Conservation (phyloP, 805 yeast genomes). For the Scheffersomyces ergatensis region DNA sequence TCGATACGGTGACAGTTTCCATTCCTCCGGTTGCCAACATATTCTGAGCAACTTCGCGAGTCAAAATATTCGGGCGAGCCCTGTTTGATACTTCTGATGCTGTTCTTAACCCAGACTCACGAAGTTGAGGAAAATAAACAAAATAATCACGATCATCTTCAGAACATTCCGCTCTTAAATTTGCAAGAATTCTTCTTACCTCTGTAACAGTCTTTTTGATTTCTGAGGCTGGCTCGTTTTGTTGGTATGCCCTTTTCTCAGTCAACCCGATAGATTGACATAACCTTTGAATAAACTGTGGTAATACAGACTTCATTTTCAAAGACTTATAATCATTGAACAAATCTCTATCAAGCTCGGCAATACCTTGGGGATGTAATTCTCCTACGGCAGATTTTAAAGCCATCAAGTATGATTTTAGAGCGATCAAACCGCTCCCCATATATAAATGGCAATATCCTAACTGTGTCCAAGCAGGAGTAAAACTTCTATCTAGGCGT, state of each 20-base stretch:
- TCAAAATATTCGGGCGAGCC: conserved; percentile 32
- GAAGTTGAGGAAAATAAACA: conserved; percentile 22
- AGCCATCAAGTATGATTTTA: conserved; percentile 32
- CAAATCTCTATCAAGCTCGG: conserved; percentile 10
- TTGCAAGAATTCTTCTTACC: conserved; percentile 24
- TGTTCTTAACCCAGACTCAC: conserved; percentile 20
- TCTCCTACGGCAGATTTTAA: conserved; percentile 28
- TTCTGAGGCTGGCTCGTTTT: conserved; percentile 21
- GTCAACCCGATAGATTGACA: conserved; percentile 31
- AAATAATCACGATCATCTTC: conserved; percentile 25
- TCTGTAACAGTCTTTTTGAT: conserved; percentile 20
- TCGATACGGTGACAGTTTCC: conserved; percentile 15
- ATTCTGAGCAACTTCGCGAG: conserved; percentile 36
- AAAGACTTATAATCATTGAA: conserved; percentile 17
- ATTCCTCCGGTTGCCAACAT: conserved; percentile 25
- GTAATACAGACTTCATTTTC: conserved; percentile 24
- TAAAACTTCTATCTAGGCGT: conserved; percentile 25
- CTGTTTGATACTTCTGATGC: conserved; percentile 29
- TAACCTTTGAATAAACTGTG: conserved; percentile 37
- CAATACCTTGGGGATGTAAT: conserved; percentile 22
- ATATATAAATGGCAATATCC: conserved; percentile 42
- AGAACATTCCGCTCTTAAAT: conserved; percentile 17
- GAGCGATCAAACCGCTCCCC: conserved; percentile 32
- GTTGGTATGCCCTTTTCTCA: conserved; percentile 38
- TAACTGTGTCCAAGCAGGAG: conserved; percentile 44